Evolutionary conservation across 805 yeast species (phyloP).

Genomic region (Zygoascus tannicola): DNA sequence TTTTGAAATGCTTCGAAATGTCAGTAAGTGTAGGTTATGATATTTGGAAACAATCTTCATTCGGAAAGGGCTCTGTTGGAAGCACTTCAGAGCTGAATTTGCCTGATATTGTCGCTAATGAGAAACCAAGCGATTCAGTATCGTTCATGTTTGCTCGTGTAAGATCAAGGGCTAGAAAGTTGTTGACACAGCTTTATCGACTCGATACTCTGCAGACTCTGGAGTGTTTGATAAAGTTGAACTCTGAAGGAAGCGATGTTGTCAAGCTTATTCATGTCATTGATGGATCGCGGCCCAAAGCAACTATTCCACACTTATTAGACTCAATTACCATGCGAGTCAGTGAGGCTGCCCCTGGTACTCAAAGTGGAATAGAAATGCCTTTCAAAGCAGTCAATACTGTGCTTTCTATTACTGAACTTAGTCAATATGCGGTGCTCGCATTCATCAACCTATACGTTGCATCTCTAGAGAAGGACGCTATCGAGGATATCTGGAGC

Average conservation of each 20-base stretch:
- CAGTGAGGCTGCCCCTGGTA: neutral
- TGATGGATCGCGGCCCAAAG: conserved; percentile 33
- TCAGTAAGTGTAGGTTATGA: conserved; percentile 46
- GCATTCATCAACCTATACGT: conserved; percentile 53
- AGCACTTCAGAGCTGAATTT: conserved; percentile 8
- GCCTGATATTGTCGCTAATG: conserved; percentile 37
- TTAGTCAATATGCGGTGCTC: conserved; percentile 39
- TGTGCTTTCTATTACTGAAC: conserved; percentile 21
- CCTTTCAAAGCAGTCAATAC: conserved; percentile 2
- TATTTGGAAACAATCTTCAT: conserved; percentile 67
- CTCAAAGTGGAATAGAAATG: neutral
- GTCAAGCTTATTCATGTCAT: conserved; percentile 31
- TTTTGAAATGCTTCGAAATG: conserved; percentile 55
- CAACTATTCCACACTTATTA: conserved; percentile 26
- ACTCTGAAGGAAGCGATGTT: conserved; percentile 76
- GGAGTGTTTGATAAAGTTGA: conserved; percentile 41
- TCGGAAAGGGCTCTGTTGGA: conserved; percentile 8
- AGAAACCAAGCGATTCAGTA: conserved; percentile 62
- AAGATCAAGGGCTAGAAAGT: conserved; percentile 57
- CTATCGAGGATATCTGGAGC: conserved; percentile 70
- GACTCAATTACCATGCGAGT: neutral
- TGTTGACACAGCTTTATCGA: neutral
- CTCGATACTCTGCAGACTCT: conserved; percentile 18
- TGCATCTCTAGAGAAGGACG: conserved; percentile 59
- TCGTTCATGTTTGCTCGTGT: conserved; percentile 50